phyloP scores from a whole-genome alignment of 179 eudicot genomes.

The Beta corolliflora region DNA sequence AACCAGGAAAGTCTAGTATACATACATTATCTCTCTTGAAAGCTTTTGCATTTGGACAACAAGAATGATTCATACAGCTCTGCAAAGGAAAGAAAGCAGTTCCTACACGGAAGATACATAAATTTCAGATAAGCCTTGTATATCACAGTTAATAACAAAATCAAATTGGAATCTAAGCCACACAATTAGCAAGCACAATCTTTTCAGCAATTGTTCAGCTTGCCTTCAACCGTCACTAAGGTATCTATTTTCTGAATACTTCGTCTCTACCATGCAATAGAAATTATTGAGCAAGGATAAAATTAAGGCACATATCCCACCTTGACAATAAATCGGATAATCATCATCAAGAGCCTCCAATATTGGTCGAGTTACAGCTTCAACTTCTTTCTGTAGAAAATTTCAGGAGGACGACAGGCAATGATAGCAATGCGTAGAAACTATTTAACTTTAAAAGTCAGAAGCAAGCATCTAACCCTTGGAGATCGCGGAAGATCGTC shows the following conservation, averaged over 20 bases:
- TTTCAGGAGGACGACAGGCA: not conserved
- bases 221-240: not conserved
- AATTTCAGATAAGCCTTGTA: not conserved
- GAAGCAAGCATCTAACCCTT: conserved; percentile 54
- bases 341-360: conserved; percentile 92
- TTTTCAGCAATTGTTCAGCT: not conserved
- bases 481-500: conserved; percentile 70
- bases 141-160: not conserved
- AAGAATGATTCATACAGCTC: conserved; percentile 98
- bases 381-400: conserved; percentile 61
- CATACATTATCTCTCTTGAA: conserved; percentile 92
- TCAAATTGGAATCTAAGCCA: not conserved
- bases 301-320: conserved; percentile 35
- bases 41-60: conserved; percentile 89
- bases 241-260: not conserved
- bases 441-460: not conserved
- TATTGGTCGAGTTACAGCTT: conserved; percentile 60
- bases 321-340: conserved; percentile 83
- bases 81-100: conserved; percentile 92
- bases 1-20: not conserved
- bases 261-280: not conserved
- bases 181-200: not conserved
- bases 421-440: not conserved
- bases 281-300: not conserved
- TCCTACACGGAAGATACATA: conserved; percentile 44